Evolutionary conservation across 805 yeast species (phyloP).

Genomic region (Clavispora vitiphila): DNA sequence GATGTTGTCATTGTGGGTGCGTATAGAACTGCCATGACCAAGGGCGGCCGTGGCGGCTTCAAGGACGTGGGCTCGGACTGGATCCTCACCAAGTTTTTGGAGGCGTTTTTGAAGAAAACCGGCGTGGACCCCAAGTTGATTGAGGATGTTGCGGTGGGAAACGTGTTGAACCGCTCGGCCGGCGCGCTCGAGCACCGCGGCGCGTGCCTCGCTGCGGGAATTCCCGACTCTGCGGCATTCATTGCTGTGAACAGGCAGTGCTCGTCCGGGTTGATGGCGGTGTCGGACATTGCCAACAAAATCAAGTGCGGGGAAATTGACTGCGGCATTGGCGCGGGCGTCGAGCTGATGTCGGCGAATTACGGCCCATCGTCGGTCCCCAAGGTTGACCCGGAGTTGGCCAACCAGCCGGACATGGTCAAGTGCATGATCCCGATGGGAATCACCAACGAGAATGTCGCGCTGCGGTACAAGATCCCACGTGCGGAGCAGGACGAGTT

Average conservation of each 20-base stretch:
- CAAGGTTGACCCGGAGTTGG: slow-evolving; percentile 30
- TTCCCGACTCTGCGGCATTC: slow-evolving; percentile 76
- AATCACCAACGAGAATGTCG: slow-evolving; percentile 88
- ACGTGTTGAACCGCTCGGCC: slow-evolving; percentile 87
- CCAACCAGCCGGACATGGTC: slow-evolving; percentile 35
- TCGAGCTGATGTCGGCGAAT: slow-evolving; percentile 87
- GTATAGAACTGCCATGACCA: slow-evolving; percentile 84
- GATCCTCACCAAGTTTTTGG: slow-evolving; percentile 60
- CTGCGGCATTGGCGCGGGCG: slow-evolving; percentile 89
- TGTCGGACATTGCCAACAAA: slow-evolving; percentile 85
- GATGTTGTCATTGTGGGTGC: slow-evolving; percentile 92
- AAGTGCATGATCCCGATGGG: slow-evolving; percentile 96
- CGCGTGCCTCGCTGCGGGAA: slow-evolving; percentile 85
- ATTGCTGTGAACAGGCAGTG: slow-evolving; percentile 90
- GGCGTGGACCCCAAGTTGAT: slow-evolving; percentile 48
- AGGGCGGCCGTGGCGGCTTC: slow-evolving; percentile 82
- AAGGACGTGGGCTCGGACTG: slow-evolving; percentile 81
- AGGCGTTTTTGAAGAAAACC: slow-evolving; percentile 53
- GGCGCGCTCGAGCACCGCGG: slow-evolving; percentile 95
- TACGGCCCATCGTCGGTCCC: slow-evolving; percentile 80
- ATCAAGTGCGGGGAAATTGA: slow-evolving; percentile 84
- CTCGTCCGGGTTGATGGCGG: slow-evolving; percentile 89
- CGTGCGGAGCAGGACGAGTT: slow-evolving; percentile 80
- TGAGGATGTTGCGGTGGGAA: slow-evolving; percentile 86
- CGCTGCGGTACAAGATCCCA: slow-evolving; percentile 55